Evolutionary conservation across 208 protist genomes (phyloP).

Genomic region (Leishmania guyanensis): DNA sequence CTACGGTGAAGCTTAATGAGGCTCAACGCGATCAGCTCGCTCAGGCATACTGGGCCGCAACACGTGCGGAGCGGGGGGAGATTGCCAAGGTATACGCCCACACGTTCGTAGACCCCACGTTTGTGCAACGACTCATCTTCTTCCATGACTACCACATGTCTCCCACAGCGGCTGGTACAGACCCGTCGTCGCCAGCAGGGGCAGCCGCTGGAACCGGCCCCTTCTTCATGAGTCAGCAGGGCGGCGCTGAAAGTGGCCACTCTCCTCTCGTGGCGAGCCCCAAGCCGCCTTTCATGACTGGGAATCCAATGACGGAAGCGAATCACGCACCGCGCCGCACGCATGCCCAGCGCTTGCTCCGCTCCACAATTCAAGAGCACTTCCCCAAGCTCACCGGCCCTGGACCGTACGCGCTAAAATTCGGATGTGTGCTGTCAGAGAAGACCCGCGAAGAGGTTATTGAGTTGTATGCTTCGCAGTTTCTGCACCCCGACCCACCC

Average conservation of each 20-base stretch:
- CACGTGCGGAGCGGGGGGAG: conserved; percentile 52
- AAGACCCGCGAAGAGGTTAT: conserved; percentile 62
- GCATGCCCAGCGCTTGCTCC: conserved; percentile 79
- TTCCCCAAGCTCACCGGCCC: conserved; percentile 68
- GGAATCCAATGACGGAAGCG: conserved; percentile 8
- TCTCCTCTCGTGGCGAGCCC: conserved; percentile 14
- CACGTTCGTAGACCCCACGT: conserved; percentile 72
- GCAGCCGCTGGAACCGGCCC: not conserved
- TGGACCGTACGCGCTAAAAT: conserved; percentile 68
- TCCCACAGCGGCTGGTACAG: not conserved
- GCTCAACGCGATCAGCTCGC: conserved; percentile 71
- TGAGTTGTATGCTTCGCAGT: conserved; percentile 85
- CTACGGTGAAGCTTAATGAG: conserved; percentile 54
- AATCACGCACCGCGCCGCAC: conserved; percentile 35
- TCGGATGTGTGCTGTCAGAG: conserved; percentile 69
- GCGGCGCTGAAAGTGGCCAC: not conserved
- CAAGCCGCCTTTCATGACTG: conserved; percentile 12
- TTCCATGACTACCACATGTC: conserved; percentile 47
- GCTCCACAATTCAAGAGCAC: conserved; percentile 80
- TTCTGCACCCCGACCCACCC: conserved; percentile 74
- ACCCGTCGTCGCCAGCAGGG: conserved; percentile 1
- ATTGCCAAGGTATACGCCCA: conserved; percentile 76
- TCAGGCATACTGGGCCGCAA: conserved; percentile 77
- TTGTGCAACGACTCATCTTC: conserved; percentile 74
- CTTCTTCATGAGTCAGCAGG: not conserved